Base-by-base conservation (phyloP, 352 stramenopile genomes). In the Phytophthora macrochlamydospora region DNA sequence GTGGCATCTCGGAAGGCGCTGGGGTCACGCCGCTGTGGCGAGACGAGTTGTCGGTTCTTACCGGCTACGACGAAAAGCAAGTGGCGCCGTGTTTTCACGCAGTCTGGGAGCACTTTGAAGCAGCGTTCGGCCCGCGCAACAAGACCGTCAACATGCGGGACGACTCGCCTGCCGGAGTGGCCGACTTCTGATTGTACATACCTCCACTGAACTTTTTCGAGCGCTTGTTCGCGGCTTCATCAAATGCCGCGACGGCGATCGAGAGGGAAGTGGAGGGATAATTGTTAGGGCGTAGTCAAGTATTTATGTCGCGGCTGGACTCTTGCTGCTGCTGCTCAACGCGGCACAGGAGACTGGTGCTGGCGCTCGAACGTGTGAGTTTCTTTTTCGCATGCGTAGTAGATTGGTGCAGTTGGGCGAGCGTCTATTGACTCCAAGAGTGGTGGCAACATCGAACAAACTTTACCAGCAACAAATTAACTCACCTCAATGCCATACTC, bases 91-190 rank as follows among this genome's bases (percentile, higher is more conserved):
- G 89, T 62, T 96, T 93, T 65, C 82, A 83, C 55, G 85, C 81
- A n/a, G 70, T 96, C 33, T 96, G 87, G 86, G 62, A 77, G 35
- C 88, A 96, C 54, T 96, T 94, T 73, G 82, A 88, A 62, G 64
- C 71, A 31, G 81, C 81, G 11, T 93, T 94, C 59, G 82, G 81
- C 42, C 82, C 88, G 71, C 79, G 74, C n/a, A 83, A 81, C 73
- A 91, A 94, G 59, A 79, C 43, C 43, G 18, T 53, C 59, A 72
- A 75, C 35, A 69, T 77, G 14, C 74, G 80, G 53, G 85, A 96
- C 57, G 84, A 88, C 53, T 96, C 88, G 13, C 88, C 88, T 44
- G 77, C 82, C 2, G 73, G 80, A 37, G 88, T 96, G 59, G 75
- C 73, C 24, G 81, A 90, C 35, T 83, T 84, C 40, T 79, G 51